These are phyloP conservation scores for Raffaelea albimanens DNA, from an alignment of 2,329 filamentous ascomycete genomes.

Conservation along the genomic window DNA sequence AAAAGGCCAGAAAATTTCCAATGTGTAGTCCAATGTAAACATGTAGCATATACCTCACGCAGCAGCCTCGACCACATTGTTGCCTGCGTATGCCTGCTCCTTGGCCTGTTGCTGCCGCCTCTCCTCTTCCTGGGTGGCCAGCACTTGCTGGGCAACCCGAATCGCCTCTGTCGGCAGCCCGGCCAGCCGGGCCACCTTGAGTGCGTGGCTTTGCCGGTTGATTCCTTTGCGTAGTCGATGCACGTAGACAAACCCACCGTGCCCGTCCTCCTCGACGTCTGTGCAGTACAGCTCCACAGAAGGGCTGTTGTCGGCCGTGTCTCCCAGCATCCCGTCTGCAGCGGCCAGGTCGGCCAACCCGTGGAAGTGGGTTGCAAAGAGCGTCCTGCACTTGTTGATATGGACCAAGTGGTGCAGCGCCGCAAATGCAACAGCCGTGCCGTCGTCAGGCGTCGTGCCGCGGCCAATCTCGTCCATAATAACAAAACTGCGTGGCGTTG, in stretches of 20 bases:
- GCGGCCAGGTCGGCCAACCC: conserved; percentile 66
- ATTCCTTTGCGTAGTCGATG: conserved; percentile 74
- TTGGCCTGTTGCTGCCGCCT: not conserved
- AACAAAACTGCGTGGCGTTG: conserved; percentile 77
- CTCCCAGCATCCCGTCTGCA: conserved; percentile 33
- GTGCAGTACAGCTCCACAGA: conserved; percentile 73
- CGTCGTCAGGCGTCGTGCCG: conserved; percentile 89
- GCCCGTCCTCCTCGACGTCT: conserved; percentile 66
- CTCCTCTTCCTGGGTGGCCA: conserved; percentile 23
- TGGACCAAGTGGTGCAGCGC: conserved; percentile 75
- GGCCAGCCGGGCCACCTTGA: conserved; percentile 88
- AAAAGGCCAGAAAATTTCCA: too few species aligned
- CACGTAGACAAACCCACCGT: conserved; percentile 71
- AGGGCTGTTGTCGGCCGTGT: conserved; percentile 18
- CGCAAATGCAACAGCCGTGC: conserved; percentile 80
- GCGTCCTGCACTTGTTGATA: conserved; percentile 65
- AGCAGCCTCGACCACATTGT: not conserved
- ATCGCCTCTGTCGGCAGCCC: conserved; percentile 70
- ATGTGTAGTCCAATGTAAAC: too few species aligned
- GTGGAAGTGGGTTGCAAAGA: conserved; percentile 97
- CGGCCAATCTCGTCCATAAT: conserved; percentile 98
- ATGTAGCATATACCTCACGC: too few species aligned
- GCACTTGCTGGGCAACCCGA: conserved; percentile 51
- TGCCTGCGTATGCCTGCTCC: conserved; percentile 2
- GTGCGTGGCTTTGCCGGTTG: conserved; percentile 78